Evolutionary conservation across 805 yeast species (phyloP).

Genomic region (Metschnikowia continentalis): DNA sequence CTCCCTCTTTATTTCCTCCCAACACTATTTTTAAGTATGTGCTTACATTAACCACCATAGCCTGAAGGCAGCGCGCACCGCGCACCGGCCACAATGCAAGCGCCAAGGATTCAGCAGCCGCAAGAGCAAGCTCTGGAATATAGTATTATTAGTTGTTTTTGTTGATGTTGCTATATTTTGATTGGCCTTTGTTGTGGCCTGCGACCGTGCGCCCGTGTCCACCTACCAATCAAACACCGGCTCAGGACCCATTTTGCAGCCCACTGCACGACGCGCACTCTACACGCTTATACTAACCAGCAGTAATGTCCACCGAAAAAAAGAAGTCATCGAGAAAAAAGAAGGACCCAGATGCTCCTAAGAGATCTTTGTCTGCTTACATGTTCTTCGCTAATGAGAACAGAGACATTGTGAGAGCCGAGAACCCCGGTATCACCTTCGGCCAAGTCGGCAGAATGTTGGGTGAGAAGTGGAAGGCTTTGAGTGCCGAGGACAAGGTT

Average conservation of each 20-base stretch:
- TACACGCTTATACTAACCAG: constrained; percentile 8
- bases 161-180: constrained; percentile 1
- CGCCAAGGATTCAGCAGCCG: neutral
- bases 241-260: neutral
- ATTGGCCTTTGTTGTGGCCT: neutral
- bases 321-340: constrained; percentile 44
- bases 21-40: constrained; percentile 19
- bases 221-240: neutral
- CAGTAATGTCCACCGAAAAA: constrained; percentile 32
- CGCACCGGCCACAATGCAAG: constrained; percentile 3
- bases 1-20: constrained; percentile 19
- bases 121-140: neutral
- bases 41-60: constrained; percentile 4
- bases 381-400: constrained; percentile 98
- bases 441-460: constrained; percentile 93
- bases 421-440: constrained; percentile 90
- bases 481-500: constrained; percentile 72
- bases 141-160: neutral
- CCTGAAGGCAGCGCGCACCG: constrained; percentile 13
- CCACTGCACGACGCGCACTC: constrained; percentile 2
- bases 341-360: constrained; percentile 96
- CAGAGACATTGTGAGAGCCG: constrained; percentile 93
- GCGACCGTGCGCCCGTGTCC: neutral
- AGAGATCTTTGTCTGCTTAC: constrained; percentile 96
- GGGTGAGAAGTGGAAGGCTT: constrained; percentile 96